Evolutionary conservation across 2,329 filamentous ascomycete species (phyloP).

Genomic region (Aureobasidium vineae): DNA sequence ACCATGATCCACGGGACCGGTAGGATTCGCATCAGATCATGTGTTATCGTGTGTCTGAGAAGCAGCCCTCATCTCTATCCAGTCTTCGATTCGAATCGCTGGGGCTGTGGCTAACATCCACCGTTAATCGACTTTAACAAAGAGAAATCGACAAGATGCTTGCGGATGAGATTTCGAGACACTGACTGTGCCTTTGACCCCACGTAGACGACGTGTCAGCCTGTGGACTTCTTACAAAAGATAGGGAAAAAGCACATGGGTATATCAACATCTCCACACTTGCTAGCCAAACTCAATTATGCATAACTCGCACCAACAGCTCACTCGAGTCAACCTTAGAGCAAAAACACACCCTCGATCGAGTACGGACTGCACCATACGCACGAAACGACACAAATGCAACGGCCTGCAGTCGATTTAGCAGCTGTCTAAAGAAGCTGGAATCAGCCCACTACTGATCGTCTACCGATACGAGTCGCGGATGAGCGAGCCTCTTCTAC

Average conservation of each 20-base stretch:
- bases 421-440: background rate
- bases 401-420: background rate
- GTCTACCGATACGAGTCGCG: background rate
- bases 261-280: constrained; percentile 1
- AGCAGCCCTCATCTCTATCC: background rate
- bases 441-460: background rate
- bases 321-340: background rate
- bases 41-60: background rate
- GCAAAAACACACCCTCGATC: background rate
- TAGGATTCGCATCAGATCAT: background rate
- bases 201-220: background rate
- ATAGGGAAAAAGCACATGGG: background rate
- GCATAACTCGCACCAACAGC: background rate
- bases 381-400: background rate
- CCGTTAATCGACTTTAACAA: background rate
- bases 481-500: background rate
- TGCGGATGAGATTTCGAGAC: background rate
- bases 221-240: background rate
- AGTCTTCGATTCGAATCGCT: background rate
- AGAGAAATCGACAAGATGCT: background rate
- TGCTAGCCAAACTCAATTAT: background rate
- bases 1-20: background rate
- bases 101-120: background rate
- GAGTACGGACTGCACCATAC: background rate
- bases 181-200: background rate